Evolutionary conservation across 2,329 filamentous ascomycete genomes (phyloP).

Genomic region (Thelonectria olida): DNA sequence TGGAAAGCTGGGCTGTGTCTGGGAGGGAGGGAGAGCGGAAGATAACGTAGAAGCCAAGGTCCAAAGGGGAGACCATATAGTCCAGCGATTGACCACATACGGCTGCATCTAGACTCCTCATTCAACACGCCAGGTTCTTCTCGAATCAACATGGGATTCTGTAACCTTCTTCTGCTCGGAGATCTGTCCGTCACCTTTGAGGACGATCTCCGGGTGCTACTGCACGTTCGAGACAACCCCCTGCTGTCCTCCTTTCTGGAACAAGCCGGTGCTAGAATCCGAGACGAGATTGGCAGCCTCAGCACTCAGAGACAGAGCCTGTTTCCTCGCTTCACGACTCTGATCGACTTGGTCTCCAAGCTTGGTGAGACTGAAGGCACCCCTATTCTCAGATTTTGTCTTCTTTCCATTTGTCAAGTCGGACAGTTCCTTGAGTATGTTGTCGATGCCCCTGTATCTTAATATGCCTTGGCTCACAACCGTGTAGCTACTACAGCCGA

Average conservation of each 20-base stretch:
- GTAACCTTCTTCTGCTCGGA: conserved; percentile 34
- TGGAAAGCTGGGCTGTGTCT: neutral
- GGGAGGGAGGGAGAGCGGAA: neutral
- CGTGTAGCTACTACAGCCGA: conserved; percentile 25
- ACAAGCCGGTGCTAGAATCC: conserved; percentile 30
- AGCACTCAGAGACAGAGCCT: conserved; percentile 24
- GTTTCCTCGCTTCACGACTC: conserved; percentile 41
- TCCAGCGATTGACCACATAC: neutral
- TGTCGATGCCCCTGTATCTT: neutral
- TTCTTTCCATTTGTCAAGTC: conserved; percentile 34
- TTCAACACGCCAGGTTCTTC: conserved; percentile 3
- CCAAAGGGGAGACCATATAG: conserved; percentile 17
- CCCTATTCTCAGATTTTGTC: conserved; percentile 33
- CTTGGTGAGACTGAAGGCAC: conserved; percentile 29
- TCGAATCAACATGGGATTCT: neutral
- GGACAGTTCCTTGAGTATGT: conserved; percentile 39
- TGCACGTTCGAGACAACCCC: conserved; percentile 36
- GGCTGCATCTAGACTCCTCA: neutral
- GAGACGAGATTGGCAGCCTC: conserved; percentile 33
- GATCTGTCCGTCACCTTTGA: conserved; percentile 37
- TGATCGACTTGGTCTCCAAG: conserved; percentile 38
- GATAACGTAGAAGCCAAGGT: neutral
- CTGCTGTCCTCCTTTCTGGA: conserved; percentile 37
- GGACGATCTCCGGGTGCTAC: conserved; percentile 29
- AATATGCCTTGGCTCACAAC: neutral